Evolutionary conservation across 2,329 filamentous ascomycete species (phyloP).

Genomic region (Emericellopsis atlantica): DNA sequence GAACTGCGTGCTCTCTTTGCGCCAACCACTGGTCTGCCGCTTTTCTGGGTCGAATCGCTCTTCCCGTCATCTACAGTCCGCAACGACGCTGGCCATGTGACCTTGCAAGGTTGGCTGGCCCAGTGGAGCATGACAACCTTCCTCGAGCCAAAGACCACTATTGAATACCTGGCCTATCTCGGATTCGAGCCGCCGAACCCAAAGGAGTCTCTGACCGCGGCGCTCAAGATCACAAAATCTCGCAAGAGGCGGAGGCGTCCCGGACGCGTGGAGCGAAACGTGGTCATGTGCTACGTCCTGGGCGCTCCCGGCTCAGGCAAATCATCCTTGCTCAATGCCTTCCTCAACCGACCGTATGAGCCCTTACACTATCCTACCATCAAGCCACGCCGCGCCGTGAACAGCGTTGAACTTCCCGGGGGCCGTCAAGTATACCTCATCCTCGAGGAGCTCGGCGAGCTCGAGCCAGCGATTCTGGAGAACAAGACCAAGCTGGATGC

Average conservation of each 20-base stretch:
- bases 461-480: constrained; percentile 90
- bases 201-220: constrained; percentile 67
- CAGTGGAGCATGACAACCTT: constrained; percentile 99
- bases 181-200: constrained; percentile 76
- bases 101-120: constrained; percentile 91
- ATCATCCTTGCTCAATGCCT: constrained; percentile 79
- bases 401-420: constrained; percentile 89
- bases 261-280: constrained; percentile 82
- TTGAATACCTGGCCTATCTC: constrained; percentile 92
- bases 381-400: constrained; percentile 84
- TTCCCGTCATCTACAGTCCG: constrained; percentile 91
- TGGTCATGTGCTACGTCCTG: constrained; percentile 86
- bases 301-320: constrained; percentile 82
- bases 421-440: constrained; percentile 97
- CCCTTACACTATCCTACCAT: constrained; percentile 84
- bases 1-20: constrained; percentile 83
- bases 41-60: constrained; percentile 75
- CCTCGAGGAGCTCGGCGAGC: constrained; percentile 83
- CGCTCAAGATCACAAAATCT: constrained; percentile 84
- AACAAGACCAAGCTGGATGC: constrained; percentile 83
- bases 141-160: constrained; percentile 83
- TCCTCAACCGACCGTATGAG: constrained; percentile 79
- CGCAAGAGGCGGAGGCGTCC: constrained; percentile 74
- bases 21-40: constrained; percentile 79
- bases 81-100: constrained; percentile 91